A percentile compares a stretch with the other conserved stretches of the same genome.
phyloP scores from a whole-genome alignment of 192 early-diverging fungal species.

The Pilaira anomala region DNA sequence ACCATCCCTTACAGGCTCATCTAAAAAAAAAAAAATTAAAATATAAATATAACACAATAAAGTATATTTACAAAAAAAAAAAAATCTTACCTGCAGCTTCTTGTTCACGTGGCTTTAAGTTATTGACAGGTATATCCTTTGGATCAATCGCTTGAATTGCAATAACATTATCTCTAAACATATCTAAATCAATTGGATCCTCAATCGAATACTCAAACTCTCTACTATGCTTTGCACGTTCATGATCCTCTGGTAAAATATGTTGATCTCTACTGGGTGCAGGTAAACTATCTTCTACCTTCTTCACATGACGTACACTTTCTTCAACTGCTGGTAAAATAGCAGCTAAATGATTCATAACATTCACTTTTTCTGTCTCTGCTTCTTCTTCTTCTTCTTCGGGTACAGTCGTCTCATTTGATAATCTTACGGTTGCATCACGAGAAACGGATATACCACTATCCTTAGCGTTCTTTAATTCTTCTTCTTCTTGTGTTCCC shows the following conservation, averaged over 20 bases:
- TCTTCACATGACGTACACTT: not conserved
- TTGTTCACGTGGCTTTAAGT: conserved; percentile 31
- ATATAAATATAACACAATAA: not conserved
- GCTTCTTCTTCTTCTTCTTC: not conserved
- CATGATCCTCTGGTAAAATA: conserved; percentile 7
- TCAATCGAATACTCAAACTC: conserved; percentile 27
- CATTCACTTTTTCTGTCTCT: not conserved
- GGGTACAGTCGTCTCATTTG: not conserved
- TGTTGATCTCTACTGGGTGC: not conserved
- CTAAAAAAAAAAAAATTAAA: conserved; percentile 5
- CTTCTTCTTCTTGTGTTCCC: not conserved
- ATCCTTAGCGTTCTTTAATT: not conserved
- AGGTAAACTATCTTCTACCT: not conserved
- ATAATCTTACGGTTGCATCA: not conserved
- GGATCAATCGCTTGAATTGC: conserved; percentile 17
- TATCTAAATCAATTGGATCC: conserved; percentile 21
- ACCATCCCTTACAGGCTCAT: conserved; percentile 26
- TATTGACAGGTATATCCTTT: conserved; percentile 31
- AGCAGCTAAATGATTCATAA: not conserved
- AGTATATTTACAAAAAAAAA: not conserved
- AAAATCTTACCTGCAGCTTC: conserved; percentile 30
- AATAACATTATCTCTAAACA: conserved; percentile 21
- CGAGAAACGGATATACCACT: not conserved
- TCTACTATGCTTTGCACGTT: conserved; percentile 12
- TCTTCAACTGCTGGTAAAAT: conserved; percentile 13